A percentile compares a stretch with the other conserved stretches of the same genome.
These are phyloP conservation scores for Cokeromyces recurvatus DNA, from an alignment of 371 early-diverging fungal species.

Conservation along the genomic window DNA sequence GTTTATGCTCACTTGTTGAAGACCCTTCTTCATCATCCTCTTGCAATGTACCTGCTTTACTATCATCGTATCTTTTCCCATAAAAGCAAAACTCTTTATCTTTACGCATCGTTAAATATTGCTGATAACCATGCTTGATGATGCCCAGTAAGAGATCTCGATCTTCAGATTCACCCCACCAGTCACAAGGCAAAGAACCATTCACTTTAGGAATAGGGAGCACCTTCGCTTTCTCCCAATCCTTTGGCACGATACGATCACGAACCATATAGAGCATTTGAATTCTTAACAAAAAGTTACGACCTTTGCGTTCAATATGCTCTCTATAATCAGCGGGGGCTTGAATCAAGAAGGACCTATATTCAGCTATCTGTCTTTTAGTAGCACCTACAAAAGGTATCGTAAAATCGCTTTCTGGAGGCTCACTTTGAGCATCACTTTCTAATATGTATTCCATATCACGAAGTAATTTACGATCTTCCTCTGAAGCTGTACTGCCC, in stretches of 20 bases:
- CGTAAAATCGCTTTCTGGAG: slow-evolving; percentile 22
- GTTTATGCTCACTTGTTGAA: background rate
- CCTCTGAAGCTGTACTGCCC: slow-evolving; percentile 34
- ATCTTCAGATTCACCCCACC: slow-evolving; percentile 87
- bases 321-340: slow-evolving; percentile 71
- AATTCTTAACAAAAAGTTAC: slow-evolving; percentile 72
- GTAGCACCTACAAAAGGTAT: slow-evolving; percentile 62
- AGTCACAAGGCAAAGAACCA: slow-evolving; percentile 53
- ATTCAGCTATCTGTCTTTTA: slow-evolving; percentile 58
- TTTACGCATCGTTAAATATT: slow-evolving; percentile 57
- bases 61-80: slow-evolving; percentile 51
- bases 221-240: slow-evolving; percentile 44
- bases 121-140: slow-evolving; percentile 78
- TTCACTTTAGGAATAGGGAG: slow-evolving; percentile 52
- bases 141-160: slow-evolving; percentile 79
- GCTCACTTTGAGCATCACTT: slow-evolving; percentile 33
- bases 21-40: slow-evolving; percentile 11
- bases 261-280: slow-evolving; percentile 74
- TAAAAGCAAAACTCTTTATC: slow-evolving; percentile 72
- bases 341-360: slow-evolving; percentile 62
- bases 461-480: slow-evolving; percentile 38
- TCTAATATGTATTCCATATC: slow-evolving; percentile 39
- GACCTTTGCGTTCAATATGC: slow-evolving; percentile 64
- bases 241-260: slow-evolving; percentile 53
- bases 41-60: slow-evolving; percentile 22